phyloP scores from a whole-genome alignment of 1,284 basidiomycete genomes.

The Hortiboletus rubellus region DNA sequence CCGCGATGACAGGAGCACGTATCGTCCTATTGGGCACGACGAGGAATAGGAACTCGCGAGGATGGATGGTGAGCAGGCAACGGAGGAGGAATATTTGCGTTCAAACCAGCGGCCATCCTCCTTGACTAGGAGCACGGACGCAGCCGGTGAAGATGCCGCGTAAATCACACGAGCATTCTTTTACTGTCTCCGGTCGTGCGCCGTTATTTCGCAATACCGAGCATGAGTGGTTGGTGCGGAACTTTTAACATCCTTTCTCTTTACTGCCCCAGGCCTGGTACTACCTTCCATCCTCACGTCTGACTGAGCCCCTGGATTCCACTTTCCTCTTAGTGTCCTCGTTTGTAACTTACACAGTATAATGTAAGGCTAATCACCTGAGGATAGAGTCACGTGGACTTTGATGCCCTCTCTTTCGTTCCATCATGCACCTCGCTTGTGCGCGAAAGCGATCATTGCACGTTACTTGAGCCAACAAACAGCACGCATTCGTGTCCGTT shows the following conservation, averaged over 20 bases:
- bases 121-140: conserved; percentile 11
- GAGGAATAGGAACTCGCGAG: conserved; percentile 74
- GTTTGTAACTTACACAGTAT: conserved; percentile 19
- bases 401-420: conserved; percentile 12
- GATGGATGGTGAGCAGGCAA: conserved; percentile 41
- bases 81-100: conserved; percentile 22
- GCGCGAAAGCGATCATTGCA: conserved; percentile 13
- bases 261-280: conserved; percentile 2
- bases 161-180: conserved; percentile 5
- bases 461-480: conserved; percentile 24
- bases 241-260: conserved; percentile 1
- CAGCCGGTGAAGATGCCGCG: conserved; percentile 6
- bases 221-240: conserved; percentile 6
- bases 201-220: conserved; percentile 5
- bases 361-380: conserved; percentile 19
- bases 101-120: conserved; percentile 16
- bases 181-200: conserved; percentile 1
- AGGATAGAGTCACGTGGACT: conserved; percentile 15
- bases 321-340: background rate
- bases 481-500: background rate
- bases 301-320: background rate
- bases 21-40: conserved; percentile 52
- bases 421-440: conserved; percentile 12
- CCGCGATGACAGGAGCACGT: conserved; percentile 45
- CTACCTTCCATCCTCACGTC: conserved; percentile 33